Evolutionary conservation across 176 grass and related monocot genomes (phyloP).

Genomic region (Cocos nucifera): DNA sequence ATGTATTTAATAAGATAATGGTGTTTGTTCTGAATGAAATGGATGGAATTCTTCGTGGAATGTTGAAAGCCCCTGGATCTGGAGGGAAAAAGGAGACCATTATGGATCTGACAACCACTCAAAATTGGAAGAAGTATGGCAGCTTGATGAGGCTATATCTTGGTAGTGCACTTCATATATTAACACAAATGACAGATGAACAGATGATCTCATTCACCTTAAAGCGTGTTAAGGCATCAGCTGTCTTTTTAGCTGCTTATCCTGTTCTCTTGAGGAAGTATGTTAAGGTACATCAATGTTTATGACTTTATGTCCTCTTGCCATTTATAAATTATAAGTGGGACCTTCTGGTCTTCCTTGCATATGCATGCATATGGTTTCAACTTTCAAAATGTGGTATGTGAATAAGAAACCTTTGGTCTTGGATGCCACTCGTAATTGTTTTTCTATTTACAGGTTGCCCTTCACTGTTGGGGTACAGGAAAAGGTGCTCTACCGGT

Average conservation of each 20-base stretch:
- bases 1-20: conserved; percentile 90
- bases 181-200: conserved; percentile 95
- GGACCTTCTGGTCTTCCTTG: too few species aligned
- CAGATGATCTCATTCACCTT: conserved; percentile 92
- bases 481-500: conserved; percentile 67
- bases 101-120: conserved; percentile 48
- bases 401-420: too few species aligned
- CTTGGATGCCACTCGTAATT: conserved; percentile 7
- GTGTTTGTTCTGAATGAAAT: conserved; percentile 84
- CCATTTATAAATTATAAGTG: too few species aligned
- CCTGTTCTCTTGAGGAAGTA: conserved; percentile 87
- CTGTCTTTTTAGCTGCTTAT: conserved; percentile 76
- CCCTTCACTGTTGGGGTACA: conserved; percentile 78
- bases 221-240: conserved; percentile 74
- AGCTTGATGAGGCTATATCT: conserved; percentile 87
- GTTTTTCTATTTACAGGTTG: conserved; percentile 42
- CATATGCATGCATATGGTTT: too few species aligned
- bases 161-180: conserved; percentile 74
- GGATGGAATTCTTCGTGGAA: conserved; percentile 60
- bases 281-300: conserved; percentile 55
- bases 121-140: conserved; percentile 62
- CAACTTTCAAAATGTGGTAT: too few species aligned
- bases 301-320: neutral
- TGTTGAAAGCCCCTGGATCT: conserved; percentile 56
- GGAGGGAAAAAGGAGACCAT: conserved; percentile 81